Evolutionary conservation across 2,329 filamentous ascomycete genomes (phyloP), one percentile per base, ranked within the genome.

Genomic region (Hymenoscyphus fructigenus): DNA sequence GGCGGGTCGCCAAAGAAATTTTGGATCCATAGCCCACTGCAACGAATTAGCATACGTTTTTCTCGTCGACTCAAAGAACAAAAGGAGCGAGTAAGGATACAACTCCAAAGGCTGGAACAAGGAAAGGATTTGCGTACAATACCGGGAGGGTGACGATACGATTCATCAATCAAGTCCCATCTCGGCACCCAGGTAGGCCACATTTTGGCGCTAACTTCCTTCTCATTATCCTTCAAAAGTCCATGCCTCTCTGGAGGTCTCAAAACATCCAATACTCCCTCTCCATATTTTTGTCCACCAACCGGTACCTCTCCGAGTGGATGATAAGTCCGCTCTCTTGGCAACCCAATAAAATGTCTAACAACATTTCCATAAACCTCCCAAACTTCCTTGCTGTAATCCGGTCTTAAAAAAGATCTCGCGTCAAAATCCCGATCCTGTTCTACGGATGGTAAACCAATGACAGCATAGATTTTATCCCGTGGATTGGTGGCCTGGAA

Each of bases 251-350:
- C 59, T 15, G 32, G 20, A n/a, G 47, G 59, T n/a, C 59, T n/a
- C 14, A 61, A 26, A 26, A 61, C 28, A 61, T 61, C 59, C 26
- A 61, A 38, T 12, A 56, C 47, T 17, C 59, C 59, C 26, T 61
- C 59, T 26, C 59, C 59, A 61, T 55, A 38, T 15, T 36, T 36
- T 5, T 55, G 44, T 56, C 59, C 44, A 1, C 59, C 59, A 32
- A 60, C 34, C 9, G 57, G 17, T 10, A 20, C 14, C 20, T 60
- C 20, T 15, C 20, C 12, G 34, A 36, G 17, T 5, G 38, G n/a
- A 14, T 47, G 14, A 7, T 29, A 36, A 28, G 12, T 9, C 15
- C 47, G 29, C n/a, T 47, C 32, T 34, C 47, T 34, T 20, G 60
- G 28, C 26, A 34, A 5, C 26, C 28, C 10, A 15, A 61, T 38